Evolutionary conservation across 2,329 filamentous ascomycete genomes (phyloP), one percentile per base, ranked within the genome.

Genomic region (Botrytis sinoallii): DNA sequence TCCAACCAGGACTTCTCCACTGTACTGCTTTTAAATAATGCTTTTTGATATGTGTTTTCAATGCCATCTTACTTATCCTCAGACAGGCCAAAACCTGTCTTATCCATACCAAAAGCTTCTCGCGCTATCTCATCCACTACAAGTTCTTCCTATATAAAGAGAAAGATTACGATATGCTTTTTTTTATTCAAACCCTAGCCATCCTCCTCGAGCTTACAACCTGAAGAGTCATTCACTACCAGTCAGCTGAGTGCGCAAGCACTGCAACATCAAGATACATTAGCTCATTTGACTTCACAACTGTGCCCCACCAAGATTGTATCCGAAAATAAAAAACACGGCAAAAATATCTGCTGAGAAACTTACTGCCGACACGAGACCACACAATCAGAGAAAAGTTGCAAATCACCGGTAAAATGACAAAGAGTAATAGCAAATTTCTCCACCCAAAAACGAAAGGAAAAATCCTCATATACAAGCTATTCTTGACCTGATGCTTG

Each of bases 361-460:
- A 0, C 46, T 14, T 12, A 4, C 46, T 52, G 7, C 46, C 10
- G 1, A 52, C 9, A n/a, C 14, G 12, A n/a, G 10, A 52, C 4
- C 46, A 52, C 0, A 25, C 9, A 52, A 25, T 6, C 22, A 25
- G 10, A 25, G 20, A 52, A 52, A 14, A 10, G 0, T 12, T 52
- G 9, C 22, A 52, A 52, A 25, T 3, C 25, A 25, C 9, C 46
- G 25, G 25, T 2, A 6, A 25, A 52, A 25, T 9, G 12, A 52
- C 46, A 12, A 22, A 52, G 0, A 25, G 25, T 8, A 6, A 52
- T 0, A 52, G 0, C 14, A 22, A 1, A 25, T 3, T 0, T 6
- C 4, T 52, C 22, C 46, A 14, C 4, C 0, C 22, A 14, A 52
- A n/a, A 10, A n/a, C 9, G 0, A 52, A 48, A 3, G 1, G 16